phyloP scores from a whole-genome alignment of 257 asterid genomes.

The Echium plantagineum region DNA sequence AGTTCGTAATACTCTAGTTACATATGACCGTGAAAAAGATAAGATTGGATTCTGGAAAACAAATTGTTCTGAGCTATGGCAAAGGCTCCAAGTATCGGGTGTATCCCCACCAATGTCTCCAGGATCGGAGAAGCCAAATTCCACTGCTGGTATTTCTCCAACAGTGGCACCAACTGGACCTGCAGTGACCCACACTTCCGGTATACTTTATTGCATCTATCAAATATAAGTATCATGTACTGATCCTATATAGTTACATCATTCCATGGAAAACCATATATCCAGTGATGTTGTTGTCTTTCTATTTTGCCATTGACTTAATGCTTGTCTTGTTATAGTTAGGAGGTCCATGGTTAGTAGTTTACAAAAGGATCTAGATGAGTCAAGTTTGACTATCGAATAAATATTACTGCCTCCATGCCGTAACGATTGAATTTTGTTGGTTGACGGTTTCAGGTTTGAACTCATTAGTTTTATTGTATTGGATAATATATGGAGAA shows the following conservation, averaged over 20 bases:
- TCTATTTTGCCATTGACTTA: not conserved
- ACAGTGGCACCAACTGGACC: conserved; percentile 48
- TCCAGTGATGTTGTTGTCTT: too few species aligned
- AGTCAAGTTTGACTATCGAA: too few species aligned
- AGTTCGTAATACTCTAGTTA: conserved; percentile 84
- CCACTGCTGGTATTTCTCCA: conserved; percentile 39
- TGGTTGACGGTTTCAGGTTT: too few species aligned
- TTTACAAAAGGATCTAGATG: too few species aligned
- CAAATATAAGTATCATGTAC: not conserved
- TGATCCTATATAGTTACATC: not conserved
- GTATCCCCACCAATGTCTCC: conserved; percentile 48
- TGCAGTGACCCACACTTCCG: conserved; percentile 35
- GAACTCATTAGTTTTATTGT: too few species aligned
- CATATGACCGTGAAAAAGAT: conserved; percentile 89
- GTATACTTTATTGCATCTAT: conserved; percentile 17
- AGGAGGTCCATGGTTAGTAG: too few species aligned
- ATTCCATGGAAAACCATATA: not conserved
- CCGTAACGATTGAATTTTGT: too few species aligned
- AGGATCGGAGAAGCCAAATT: conserved; percentile 20
- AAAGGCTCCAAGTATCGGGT: conserved; percentile 50
- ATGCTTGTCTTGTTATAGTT: not conserved
- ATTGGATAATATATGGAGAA: too few species aligned
- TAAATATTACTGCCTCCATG: too few species aligned
- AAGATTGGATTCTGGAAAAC: conserved; percentile 96
- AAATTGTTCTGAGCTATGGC: conserved; percentile 91